Base-by-base conservation (phyloP, 495 filamentous ascomycete genomes). In the Lasiosphaeria miniovina region DNA sequence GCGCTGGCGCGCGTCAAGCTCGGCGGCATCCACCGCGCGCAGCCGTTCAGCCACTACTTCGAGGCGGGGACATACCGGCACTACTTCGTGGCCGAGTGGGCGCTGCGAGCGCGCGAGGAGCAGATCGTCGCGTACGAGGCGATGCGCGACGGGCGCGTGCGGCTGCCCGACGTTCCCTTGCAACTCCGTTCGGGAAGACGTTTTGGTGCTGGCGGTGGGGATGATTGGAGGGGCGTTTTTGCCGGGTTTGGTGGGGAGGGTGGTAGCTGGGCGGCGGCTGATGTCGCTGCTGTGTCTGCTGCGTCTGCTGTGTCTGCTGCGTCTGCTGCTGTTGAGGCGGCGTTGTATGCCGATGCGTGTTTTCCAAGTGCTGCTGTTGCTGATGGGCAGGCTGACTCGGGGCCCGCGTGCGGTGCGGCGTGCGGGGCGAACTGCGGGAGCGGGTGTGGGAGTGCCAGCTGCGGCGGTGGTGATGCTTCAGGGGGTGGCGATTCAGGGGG, bases 1-100 rank as follows among this genome's bases (percentile, higher is more conserved):
- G 24, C 24, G 24, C 24, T 24, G 2, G 24, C 24, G 24, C 63
- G 73, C 15, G 61, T 73, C 14, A 74, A 70, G 54, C 65, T 74
- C 12, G 74, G 74, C n/a, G 75, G 75, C 6, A 75, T 76, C 57
- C 75, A 78, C 57, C 72, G 74, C 43, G 75, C 75, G n/a, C 75
- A 77, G 55, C 75, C 75, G 3, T 74, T 61, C 60, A 74, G 69
- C 51, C 75, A 78, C 45, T 57, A 52, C 54, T 75, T 64, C 49
- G 73, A 75, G 10, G 33, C 55, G 0, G 72, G 68, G 1, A 59
- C 61, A 4, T 68, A 68, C 52, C 58, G 62, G 8, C 67, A 71
- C 40, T 76, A 66, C 57, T 74, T 76, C 52, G 57, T 76, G 9
- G 65, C 73, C 11, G 54, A 59, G 17, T 76, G 70, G 71, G 65